Evolutionary conservation across 352 stramenopile species (phyloP), one percentile per base, ranked within the genome.

Genomic region (Halophytophthora batemanensis): DNA sequence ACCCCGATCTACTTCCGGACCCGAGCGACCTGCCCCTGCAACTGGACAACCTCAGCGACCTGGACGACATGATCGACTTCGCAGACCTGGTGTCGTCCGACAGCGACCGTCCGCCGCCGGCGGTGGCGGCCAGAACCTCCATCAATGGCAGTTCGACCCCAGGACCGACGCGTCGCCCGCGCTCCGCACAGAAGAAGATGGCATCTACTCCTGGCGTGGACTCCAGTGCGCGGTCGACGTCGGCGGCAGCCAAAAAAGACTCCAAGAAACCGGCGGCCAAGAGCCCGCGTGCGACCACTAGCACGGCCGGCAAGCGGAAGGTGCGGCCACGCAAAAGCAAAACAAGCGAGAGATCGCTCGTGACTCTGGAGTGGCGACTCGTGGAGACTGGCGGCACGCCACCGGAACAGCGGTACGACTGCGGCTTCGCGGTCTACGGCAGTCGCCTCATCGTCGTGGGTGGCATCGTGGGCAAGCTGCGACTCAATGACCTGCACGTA

Each of bases 61-160:
- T 82, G 50, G 68, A 75, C 35, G 74, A 82, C 36, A 74, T 78
- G 34, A 80, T 84, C 42, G 62, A 84, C 40, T 63, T 84, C 1
- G 68, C 71, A n/a, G 71, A 84, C 22, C 54, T 84, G 18, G 57
- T 84, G 21, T 69, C 69, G 4, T 78, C 59, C 2, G 74, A 80
- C n/a, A 67, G 28, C 8, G 63, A 79, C 28, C 59, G 55, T 14
- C 59, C 59, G 37, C 62, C 55, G 22, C 51, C 64, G 46, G 37
- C 55, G 12, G 51, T 73, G 12, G 54, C 64, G 19, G 64, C 56
- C 25, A 69, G 37, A 47, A 66, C 55, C 11, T 73, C 59, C 45
- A 43, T 65, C 22, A 64, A 51, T 35, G 59, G 59, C 11, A 69
- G 37, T 15, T 66, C 66, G 53, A 40, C 63, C 15, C 35, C 52